A percentile compares a stretch with the other conserved stretches of the same genome.
These are phyloP conservation scores for Eucalyptus pauciflora DNA, from an alignment of 345 rosid species.

Conservation along the genomic window DNA sequence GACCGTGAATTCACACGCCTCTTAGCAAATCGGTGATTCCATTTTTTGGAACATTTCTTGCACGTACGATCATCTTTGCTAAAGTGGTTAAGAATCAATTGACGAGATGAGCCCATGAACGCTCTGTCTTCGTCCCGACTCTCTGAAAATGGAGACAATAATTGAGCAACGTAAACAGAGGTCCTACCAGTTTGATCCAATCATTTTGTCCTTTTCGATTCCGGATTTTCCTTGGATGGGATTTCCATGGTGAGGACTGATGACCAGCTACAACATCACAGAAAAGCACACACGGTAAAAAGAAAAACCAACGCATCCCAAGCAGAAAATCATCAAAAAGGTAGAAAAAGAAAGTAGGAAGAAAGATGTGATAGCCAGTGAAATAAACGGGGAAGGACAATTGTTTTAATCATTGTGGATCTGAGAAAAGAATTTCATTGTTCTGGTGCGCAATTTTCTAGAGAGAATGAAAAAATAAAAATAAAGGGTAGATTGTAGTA, in stretches of 20 bases:
- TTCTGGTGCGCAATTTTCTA: too few species aligned
- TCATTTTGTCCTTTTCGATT: neutral
- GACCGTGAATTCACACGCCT: neutral
- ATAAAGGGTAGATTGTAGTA: too few species aligned
- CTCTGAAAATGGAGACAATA: neutral
- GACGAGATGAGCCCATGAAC: neutral
- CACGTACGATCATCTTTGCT: neutral
- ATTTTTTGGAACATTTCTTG: neutral
- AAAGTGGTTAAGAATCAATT: neutral
- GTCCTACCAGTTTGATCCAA: neutral
- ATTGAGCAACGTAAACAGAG: neutral
- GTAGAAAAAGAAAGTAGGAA: neutral
- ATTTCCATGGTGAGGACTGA: neutral
- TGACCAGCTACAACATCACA: neutral
- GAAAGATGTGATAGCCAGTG: neutral
- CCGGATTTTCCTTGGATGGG: neutral
- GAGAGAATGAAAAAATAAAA: too few species aligned
- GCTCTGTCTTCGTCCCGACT: neutral
- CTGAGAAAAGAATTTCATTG: too few species aligned
- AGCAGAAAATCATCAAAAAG: neutral
- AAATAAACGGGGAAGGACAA: too few species aligned
- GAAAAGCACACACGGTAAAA: neutral
- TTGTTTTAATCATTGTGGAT: too few species aligned
- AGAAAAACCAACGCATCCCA: neutral
- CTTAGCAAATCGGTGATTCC: neutral